A percentile compares a stretch with the other conserved stretches of the same genome.
Evolutionary conservation across 2,329 filamentous ascomycete species (phyloP).

Genomic region (Colletotrichum abscissum): DNA sequence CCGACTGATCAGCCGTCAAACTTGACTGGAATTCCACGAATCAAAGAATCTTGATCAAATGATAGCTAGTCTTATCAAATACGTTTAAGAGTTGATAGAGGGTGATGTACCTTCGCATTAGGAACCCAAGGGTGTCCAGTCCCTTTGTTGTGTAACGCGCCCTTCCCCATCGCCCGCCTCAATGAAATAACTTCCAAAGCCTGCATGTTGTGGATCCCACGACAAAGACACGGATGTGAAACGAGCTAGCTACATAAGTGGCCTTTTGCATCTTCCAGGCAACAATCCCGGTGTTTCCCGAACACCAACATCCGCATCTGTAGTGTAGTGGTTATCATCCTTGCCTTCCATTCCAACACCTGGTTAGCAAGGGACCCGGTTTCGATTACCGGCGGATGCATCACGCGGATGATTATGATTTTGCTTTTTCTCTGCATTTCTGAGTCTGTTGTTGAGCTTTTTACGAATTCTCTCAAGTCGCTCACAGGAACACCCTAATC

Average conservation of each 20-base stretch:
- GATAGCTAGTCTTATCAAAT: too few species aligned
- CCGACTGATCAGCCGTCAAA: background rate
- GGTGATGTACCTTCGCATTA: too few species aligned
- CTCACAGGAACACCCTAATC: too few species aligned
- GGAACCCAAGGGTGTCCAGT: too few species aligned
- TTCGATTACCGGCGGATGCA: conserved; percentile 20
- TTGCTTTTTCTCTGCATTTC: background rate
- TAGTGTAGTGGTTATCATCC: conserved; percentile 29
- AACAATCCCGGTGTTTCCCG: background rate
- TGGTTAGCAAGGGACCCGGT: conserved; percentile 12
- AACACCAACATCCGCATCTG: background rate
- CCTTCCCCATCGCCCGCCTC: background rate
- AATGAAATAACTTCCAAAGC: background rate
- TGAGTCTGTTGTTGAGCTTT: background rate
- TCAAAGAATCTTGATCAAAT: background rate
- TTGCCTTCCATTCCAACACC: background rate
- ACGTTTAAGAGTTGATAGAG: too few species aligned
- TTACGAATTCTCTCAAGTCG: too few species aligned
- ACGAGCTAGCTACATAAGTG: background rate
- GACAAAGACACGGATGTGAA: background rate
- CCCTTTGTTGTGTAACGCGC: too few species aligned
- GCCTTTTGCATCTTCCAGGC: fast-evolving
- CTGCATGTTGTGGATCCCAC: background rate
- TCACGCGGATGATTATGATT: background rate
- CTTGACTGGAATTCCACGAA: background rate